phyloP scores from a whole-genome alignment of 2,329 filamentous ascomycete genomes.

The Penicillium corylophilum region DNA sequence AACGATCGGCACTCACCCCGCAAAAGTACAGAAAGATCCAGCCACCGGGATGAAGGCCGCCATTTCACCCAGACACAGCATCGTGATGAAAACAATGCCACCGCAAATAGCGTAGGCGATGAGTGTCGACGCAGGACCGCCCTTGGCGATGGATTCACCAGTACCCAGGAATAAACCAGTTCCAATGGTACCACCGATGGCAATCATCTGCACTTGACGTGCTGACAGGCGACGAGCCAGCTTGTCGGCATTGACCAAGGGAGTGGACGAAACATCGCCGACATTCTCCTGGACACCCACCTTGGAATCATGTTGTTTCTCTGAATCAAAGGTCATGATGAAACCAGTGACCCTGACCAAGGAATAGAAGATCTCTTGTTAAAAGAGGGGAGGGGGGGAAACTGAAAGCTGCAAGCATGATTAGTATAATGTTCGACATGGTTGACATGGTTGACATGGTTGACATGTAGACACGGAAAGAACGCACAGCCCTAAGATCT shows the following conservation, averaged over 20 bases:
- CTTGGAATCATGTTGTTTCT: constrained; percentile 23
- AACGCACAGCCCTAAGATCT: constrained; percentile 18
- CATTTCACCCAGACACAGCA: constrained; percentile 62
- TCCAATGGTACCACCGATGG: constrained; percentile 48
- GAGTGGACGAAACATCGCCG: constrained; percentile 12
- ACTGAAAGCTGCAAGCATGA: neutral
- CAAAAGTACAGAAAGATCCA: constrained; percentile 57
- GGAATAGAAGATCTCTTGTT: neutral
- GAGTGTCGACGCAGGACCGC: constrained; percentile 60
- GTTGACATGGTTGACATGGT: neutral
- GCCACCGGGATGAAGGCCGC: constrained; percentile 57
- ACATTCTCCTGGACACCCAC: constrained; percentile 6
- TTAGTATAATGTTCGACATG: neutral
- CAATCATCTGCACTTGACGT: constrained; percentile 69
- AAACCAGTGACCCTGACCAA: neutral
- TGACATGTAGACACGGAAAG: neutral
- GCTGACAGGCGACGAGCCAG: constrained; percentile 58
- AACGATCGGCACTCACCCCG: constrained; percentile 40
- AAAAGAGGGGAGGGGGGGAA: neutral
- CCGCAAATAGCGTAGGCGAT: constrained; percentile 59
- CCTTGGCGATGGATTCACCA: constrained; percentile 59
- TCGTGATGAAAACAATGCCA: constrained; percentile 58
- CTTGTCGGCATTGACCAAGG: constrained; percentile 43
- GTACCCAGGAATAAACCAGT: constrained; percentile 64
- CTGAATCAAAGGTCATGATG: constrained; percentile 25